Evolutionary conservation across 768 basidiomycete genomes (phyloP), one percentile per base, ranked within the genome.

Genomic region (Leucocoprinus birnbaumii): DNA sequence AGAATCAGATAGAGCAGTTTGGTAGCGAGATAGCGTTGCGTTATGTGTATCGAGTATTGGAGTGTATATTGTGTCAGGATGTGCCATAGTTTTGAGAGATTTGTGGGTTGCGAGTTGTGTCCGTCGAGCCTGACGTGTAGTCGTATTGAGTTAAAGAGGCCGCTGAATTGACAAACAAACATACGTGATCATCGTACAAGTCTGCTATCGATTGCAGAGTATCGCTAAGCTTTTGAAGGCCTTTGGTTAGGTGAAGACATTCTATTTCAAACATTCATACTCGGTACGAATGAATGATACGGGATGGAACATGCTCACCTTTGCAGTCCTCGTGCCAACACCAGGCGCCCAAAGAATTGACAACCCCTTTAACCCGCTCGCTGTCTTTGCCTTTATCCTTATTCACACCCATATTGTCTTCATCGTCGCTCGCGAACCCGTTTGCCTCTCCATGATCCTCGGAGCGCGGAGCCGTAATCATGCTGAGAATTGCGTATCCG

Each of bases 1-100:
- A 11, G 41, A 31, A n/a, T 43, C 43, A 8, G 53, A 62, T 13
- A 73, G 70, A 3, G 82, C 83, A 22, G 83, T 82, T 14, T 75
- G 75, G 65, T 89, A 91, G 48, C 86, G 77, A 6, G 81, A 75
- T 10, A 87, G 68, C 5, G 91, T 85, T 0, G 85, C 83, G 53
- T 75, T 75, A 64, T 93, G 91, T 0, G 86, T 92, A n/a, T 86
- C 86, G n/a, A 90, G 73, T 2, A 87, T 73, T 49, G 89, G 89
- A 61, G 86, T 82, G 64, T 92, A 92, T 21, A 85, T 63, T 5
- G 80, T 74, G n/a, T 78, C 76, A 0, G 91, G 88, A 70, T 94
- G n/a, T 5, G 89, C 86, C 58, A 89, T 81, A 31, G 76, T 75
- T 66, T 92, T 92, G 18, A 93, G 70, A 1, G 80, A 74, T 62